Evolutionary conservation across 257 asterid genomes (phyloP).

Genomic region (Mitragyna speciosa): DNA sequence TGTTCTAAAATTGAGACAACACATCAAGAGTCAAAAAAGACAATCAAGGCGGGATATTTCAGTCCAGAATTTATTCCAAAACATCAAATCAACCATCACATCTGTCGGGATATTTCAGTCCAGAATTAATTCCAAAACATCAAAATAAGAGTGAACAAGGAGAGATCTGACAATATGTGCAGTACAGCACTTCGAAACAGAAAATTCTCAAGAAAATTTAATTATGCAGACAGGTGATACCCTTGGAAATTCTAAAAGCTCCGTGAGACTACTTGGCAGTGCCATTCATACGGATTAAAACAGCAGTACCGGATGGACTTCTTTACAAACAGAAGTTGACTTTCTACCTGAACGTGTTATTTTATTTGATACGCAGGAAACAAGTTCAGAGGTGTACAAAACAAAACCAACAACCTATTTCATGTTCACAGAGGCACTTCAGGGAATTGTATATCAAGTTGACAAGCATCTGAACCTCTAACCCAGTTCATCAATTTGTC

Average conservation of each 20-base stretch:
- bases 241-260: not conserved
- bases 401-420: not conserved
- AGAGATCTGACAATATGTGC: not conserved
- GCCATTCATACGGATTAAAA: not conserved
- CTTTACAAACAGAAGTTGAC: not conserved
- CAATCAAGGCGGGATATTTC: not conserved
- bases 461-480: constrained; percentile 7
- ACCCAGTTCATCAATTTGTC: not conserved
- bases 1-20: no score
- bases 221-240: not conserved
- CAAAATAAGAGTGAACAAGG: not conserved
- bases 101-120: not conserved
- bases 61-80: not conserved
- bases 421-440: not conserved
- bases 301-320: not conserved
- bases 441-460: constrained; percentile 7
- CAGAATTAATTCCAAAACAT: not conserved
- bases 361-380: not conserved
- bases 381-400: not conserved
- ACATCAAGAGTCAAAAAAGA: not conserved
- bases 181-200: not conserved
- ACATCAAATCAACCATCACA: not conserved
- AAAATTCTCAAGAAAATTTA: not conserved
- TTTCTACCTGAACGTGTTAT: not conserved
- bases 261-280: not conserved